Percentiles rank a stretch among this genome's conserved stretches.
These are phyloP conservation scores for Nakazawaea anatomiae DNA, from an alignment of 805 yeast species.

Conservation along the genomic window DNA sequence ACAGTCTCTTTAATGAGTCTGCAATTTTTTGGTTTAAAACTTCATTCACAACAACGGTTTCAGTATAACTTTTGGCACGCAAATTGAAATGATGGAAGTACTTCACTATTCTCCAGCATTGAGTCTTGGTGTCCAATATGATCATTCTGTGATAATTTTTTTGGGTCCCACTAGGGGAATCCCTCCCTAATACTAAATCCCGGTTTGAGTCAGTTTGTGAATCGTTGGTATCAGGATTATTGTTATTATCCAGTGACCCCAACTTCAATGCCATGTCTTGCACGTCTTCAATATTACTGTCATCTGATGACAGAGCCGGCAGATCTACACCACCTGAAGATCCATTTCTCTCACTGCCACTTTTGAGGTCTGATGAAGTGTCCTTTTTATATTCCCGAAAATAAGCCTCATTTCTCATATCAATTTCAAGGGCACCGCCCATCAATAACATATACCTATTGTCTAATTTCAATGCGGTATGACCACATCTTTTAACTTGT, in stretches of 20 bases:
- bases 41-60: background rate
- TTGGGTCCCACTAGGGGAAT: too few species aligned
- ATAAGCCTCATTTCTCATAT: constrained; percentile 5
- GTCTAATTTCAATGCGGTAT: constrained; percentile 3
- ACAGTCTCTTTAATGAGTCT: constrained; percentile 5
- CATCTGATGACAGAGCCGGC: background rate
- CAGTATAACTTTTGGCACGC: constrained; percentile 1
- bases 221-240: too few species aligned
- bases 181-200: too few species aligned
- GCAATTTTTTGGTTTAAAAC: background rate
- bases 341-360: background rate
- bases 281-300: constrained; percentile 2
- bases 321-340: background rate
- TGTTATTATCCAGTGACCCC: background rate
- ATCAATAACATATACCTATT: constrained; percentile 5
- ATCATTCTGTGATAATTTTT: constrained; percentile 7
- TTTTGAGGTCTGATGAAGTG: constrained; percentile 4
- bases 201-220: too few species aligned
- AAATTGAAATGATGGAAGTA: constrained; percentile 8
- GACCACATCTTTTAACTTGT: constrained; percentile 10
- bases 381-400: constrained; percentile 8
- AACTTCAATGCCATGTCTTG: constrained; percentile 4
- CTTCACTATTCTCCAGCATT: constrained; percentile 5
- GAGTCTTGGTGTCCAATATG: constrained; percentile 6
- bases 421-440: constrained; percentile 10